Percentiles rank a stretch among this genome's conserved stretches.
Evolutionary conservation across 2,329 filamentous ascomycete genomes (phyloP).

Genomic region (Ceratocystis eucalypticola): DNA sequence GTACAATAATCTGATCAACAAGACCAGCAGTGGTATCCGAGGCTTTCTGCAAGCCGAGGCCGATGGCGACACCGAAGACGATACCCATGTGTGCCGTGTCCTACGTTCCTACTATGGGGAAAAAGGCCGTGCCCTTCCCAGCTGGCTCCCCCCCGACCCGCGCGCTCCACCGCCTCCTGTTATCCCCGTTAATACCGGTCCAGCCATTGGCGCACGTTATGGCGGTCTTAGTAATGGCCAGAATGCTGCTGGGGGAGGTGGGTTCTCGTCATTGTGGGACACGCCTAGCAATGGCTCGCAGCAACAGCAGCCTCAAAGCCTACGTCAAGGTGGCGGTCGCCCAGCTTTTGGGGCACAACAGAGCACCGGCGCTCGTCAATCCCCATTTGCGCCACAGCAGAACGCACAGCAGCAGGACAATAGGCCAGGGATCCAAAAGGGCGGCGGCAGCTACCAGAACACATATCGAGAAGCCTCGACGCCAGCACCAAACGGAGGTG

Average conservation of each 20-base stretch:
- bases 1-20: constrained; percentile 60
- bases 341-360: constrained; percentile 21
- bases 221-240: constrained; percentile 32
- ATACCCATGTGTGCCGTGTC: constrained; percentile 88
- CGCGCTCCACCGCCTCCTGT: constrained; percentile 44
- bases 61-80: constrained; percentile 68
- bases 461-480: constrained; percentile 21
- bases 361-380: constrained; percentile 23
- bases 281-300: constrained; percentile 26
- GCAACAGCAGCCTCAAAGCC: constrained; percentile 29
- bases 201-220: constrained; percentile 41
- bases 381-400: constrained; percentile 21
- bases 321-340: constrained; percentile 25
- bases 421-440: constrained; percentile 18
- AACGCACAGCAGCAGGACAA: constrained; percentile 10
- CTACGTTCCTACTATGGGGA: constrained; percentile 87
- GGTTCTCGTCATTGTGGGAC: constrained; percentile 47
- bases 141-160: constrained; percentile 85
- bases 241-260: constrained; percentile 24
- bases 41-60: constrained; percentile 54
- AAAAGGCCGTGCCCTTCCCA: constrained; percentile 65
- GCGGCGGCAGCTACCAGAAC: constrained; percentile 1
- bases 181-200: constrained; percentile 40
- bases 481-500: constrained; percentile 40
- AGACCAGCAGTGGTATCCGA: constrained; percentile 52